These are phyloP conservation scores for Tricholomella constricta DNA, from an alignment of 768 basidiomycete species.

Conservation along the genomic window DNA sequence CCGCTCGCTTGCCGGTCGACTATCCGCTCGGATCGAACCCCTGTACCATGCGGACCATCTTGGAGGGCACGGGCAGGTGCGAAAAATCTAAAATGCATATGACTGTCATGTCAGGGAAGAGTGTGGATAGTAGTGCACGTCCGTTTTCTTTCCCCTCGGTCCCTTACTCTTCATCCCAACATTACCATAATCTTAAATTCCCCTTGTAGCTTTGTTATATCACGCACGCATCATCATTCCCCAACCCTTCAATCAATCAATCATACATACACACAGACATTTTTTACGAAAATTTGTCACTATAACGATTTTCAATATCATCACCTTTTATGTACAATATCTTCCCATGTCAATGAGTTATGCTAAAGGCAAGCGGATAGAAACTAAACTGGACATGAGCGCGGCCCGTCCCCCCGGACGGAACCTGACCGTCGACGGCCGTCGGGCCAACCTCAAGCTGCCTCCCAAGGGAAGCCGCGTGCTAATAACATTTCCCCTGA, in stretches of 20 bases:
- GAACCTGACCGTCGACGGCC: too few species aligned
- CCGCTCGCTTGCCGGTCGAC: constrained; percentile 13
- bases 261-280: constrained; percentile 30
- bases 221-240: constrained; percentile 42
- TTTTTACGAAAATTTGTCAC: constrained; percentile 15
- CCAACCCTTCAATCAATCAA: constrained; percentile 28
- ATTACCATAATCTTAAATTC: constrained; percentile 33
- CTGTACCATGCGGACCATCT: constrained; percentile 4
- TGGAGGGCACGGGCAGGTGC: constrained; percentile 6
- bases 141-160: constrained; percentile 34
- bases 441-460: too few species aligned
- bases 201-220: constrained; percentile 27
- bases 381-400: too few species aligned
- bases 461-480: too few species aligned
- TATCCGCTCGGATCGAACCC: neutral
- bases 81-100: constrained; percentile 20
- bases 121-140: constrained; percentile 51
- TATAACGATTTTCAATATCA: constrained; percentile 2
- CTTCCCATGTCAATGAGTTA: neutral
- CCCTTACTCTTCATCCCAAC: constrained; percentile 19
- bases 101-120: constrained; percentile 28
- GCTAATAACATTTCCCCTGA: too few species aligned
- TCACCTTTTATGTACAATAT: neutral
- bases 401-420: too few species aligned
- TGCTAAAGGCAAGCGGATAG: neutral